phyloP scores from a whole-genome alignment of 495 filamentous ascomycete genomes.

The Alectoria sarmentosa region DNA sequence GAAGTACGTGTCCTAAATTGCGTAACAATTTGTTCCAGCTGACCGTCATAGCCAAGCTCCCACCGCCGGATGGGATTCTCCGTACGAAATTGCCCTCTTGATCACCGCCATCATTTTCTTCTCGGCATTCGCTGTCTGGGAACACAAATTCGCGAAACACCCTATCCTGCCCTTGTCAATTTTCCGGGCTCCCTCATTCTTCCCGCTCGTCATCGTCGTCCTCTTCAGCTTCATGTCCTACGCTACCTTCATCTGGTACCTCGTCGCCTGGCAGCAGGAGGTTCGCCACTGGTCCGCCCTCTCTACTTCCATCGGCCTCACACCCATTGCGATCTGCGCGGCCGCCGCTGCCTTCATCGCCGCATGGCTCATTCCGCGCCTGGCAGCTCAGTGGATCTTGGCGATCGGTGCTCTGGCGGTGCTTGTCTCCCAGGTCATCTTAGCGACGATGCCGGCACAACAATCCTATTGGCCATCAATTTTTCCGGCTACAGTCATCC shows the following conservation, averaged over 20 bases:
- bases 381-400: slow-evolving; percentile 46
- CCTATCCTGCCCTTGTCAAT: slow-evolving; percentile 47
- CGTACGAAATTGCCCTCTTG: slow-evolving; percentile 42
- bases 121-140: slow-evolving; percentile 40
- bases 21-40: not conserved
- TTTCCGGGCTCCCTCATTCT: slow-evolving; percentile 44
- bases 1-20: slow-evolving; percentile 37
- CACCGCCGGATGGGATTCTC: slow-evolving; percentile 40
- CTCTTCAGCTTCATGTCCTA: slow-evolving; percentile 47
- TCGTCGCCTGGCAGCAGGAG: slow-evolving; percentile 39
- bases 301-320: slow-evolving; percentile 39
- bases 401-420: slow-evolving; percentile 39
- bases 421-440: slow-evolving; percentile 33
- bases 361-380: slow-evolving; percentile 42
- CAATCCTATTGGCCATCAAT: slow-evolving; percentile 46
- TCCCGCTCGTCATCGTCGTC: slow-evolving; percentile 40
- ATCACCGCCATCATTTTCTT: slow-evolving; percentile 38
- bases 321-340: slow-evolving; percentile 38
- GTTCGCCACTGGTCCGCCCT: slow-evolving; percentile 41
- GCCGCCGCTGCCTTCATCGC: slow-evolving; percentile 36
- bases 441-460: slow-evolving; percentile 43
- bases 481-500: slow-evolving; percentile 42
- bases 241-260: slow-evolving; percentile 45
- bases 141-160: slow-evolving; percentile 33
- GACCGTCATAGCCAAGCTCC: slow-evolving; percentile 41